Evolutionary conservation across 129 eudicot species (phyloP), one percentile per base, ranked within the genome.

Genomic region (Ambrosia trifida): DNA sequence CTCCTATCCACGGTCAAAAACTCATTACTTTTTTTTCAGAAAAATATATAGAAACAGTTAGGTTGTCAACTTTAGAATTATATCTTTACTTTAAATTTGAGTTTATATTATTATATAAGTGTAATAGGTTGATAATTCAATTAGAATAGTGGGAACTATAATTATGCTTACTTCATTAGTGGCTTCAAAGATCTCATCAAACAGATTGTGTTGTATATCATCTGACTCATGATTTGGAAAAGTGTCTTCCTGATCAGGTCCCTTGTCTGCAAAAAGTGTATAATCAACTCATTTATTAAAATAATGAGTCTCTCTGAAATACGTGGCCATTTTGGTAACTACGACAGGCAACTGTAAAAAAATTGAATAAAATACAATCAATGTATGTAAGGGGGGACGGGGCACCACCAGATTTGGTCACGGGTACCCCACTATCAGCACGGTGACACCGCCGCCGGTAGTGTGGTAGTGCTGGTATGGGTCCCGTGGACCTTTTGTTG

Each of bases 141-240:
- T 19, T 28, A 45, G 17, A 44, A 38, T 7, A 62, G 38, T 68
- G 44, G 30, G 38, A 62, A 75, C 58, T 32, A 33, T 40, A 80
- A 41, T 28, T 54, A 32, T 16, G 76, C 96, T 85, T 79, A 94
- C 99, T 70, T 87, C 83, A 60, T 78, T 73, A 63, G 72, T 76
- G 58, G 68, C 68, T 52, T 87, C 83, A 62, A 20, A 89, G n/a
- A 85, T 67, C 40, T 81, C 94, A 75, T 94, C 76, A 79, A 86
- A 79, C 80, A 87, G 70, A 59, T 70, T 82, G 13, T 89, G 95
- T 35, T 78, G 92, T 52, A 79, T 32, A 66, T 86, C 78, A 57
- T 82, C 79, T 9, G 81, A 24, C 45, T 69, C 83, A 61, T 78
- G 74, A 56, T 66, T 79, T 28, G 81, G 83, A 70, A 81, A 40